Evolutionary conservation across 2,329 filamentous ascomycete genomes (phyloP).

Genomic region (Fusarium marasasianum): DNA sequence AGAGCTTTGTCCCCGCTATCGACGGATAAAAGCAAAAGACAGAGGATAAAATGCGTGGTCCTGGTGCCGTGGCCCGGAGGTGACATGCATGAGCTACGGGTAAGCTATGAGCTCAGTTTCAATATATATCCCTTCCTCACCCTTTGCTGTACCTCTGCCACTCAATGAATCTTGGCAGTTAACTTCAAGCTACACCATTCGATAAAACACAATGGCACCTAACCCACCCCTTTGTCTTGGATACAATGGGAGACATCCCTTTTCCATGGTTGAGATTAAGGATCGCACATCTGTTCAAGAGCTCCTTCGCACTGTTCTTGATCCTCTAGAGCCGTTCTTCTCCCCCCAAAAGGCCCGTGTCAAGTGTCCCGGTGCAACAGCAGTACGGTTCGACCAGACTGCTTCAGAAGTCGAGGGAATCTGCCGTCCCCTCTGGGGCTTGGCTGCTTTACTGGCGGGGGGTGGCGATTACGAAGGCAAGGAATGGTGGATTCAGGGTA

Average conservation of each 20-base stretch:
- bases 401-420: conserved; percentile 82
- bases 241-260: conserved; percentile 64
- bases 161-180: background rate
- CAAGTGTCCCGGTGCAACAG: conserved; percentile 73
- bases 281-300: conserved; percentile 67
- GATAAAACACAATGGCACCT: conserved; percentile 28
- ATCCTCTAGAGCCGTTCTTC: conserved; percentile 77
- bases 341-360: conserved; percentile 73
- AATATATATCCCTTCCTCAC: background rate
- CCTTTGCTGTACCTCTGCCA: background rate
- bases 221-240: conserved; percentile 52
- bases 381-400: conserved; percentile 79
- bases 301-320: conserved; percentile 70
- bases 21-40: background rate
- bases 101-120: background rate
- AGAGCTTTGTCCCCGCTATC: conserved; percentile 13
- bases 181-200: background rate
- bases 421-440: conserved; percentile 78
- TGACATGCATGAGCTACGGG: background rate
- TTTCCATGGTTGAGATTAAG: conserved; percentile 60
- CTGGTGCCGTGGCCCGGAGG: background rate
- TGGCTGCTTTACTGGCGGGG: conserved; percentile 76
- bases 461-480: conserved; percentile 71
- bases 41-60: conserved; percentile 14
- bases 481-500: conserved; percentile 71